Evolutionary conservation across 495 filamentous ascomycete genomes (phyloP).

Genomic region (Xylaria nigripes): DNA sequence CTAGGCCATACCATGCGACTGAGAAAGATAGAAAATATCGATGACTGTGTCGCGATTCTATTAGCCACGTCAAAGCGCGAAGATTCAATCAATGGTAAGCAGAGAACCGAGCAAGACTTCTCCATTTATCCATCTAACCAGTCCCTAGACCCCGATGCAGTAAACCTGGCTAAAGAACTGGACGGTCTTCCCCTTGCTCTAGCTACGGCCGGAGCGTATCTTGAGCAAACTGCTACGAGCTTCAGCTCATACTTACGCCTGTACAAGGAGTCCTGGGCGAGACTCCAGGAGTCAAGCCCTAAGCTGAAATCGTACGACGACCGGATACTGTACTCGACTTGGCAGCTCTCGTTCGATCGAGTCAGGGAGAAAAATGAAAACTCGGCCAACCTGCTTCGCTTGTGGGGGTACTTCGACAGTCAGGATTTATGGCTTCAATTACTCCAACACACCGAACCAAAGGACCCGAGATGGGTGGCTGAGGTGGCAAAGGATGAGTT

Average conservation of each 20-base stretch:
- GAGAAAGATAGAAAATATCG: no score
- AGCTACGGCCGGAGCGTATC: slow-evolving; percentile 31
- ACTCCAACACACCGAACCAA: slow-evolving; percentile 8
- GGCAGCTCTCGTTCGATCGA: slow-evolving; percentile 36
- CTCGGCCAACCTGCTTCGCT: slow-evolving; percentile 33
- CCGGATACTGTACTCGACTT: slow-evolving; percentile 34
- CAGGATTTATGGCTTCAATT: slow-evolving; percentile 47
- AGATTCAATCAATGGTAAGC: no score
- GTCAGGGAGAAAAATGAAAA: slow-evolving; percentile 28
- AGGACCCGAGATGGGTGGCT: slow-evolving; percentile 12
- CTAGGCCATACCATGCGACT: no score
- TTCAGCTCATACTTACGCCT: slow-evolving; percentile 13
- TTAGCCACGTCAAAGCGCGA: no score
- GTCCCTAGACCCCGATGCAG: slow-evolving; percentile 24
- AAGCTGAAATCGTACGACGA: slow-evolving; percentile 24
- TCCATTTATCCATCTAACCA: no score
- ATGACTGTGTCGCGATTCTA: no score
- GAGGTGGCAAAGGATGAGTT: slow-evolving; percentile 17
- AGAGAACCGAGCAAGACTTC: no score
- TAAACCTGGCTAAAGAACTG: slow-evolving; percentile 18
- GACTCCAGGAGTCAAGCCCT: slow-evolving; percentile 22
- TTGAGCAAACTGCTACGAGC: slow-evolving; percentile 11
- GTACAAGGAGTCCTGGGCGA: slow-evolving; percentile 24
- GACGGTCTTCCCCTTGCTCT: slow-evolving; percentile 25
- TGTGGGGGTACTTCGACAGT: slow-evolving; percentile 43